These are phyloP conservation scores for Russula griseocarnosa DNA, from an alignment of 768 basidiomycete genomes.

Conservation along the genomic window DNA sequence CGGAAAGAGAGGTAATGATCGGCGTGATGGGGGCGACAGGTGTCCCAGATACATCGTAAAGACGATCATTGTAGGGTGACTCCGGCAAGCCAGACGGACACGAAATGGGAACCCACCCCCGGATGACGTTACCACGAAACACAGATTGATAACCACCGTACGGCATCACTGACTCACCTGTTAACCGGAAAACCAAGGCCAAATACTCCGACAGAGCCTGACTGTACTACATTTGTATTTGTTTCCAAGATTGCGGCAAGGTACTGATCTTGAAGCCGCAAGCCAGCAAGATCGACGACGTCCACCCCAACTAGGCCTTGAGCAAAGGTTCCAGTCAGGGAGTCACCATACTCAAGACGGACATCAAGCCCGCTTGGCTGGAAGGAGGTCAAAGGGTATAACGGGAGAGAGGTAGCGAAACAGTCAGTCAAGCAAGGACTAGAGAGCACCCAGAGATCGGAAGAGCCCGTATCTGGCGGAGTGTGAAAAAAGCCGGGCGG, in stretches of 20 bases:
- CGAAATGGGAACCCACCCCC: background rate
- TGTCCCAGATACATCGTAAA: background rate
- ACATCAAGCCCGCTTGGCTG: conserved; percentile 45
- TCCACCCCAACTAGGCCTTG: conserved; percentile 61
- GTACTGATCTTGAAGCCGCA: conserved; percentile 49
- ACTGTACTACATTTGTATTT: conserved; percentile 56
- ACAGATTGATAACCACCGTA: background rate
- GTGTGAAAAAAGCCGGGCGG: background rate
- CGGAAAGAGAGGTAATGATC: no score
- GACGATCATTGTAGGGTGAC: background rate
- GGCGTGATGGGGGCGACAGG: no score
- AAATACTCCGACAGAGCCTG: conserved; percentile 61
- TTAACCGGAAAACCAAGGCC: conserved; percentile 73
- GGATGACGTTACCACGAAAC: background rate
- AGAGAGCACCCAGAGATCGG: conserved; percentile 72
- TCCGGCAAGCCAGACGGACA: background rate
- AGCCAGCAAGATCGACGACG: conserved; percentile 49
- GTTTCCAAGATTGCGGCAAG: conserved; percentile 68
- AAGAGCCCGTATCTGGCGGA: conserved; percentile 75
- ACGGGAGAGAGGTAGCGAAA: conserved; percentile 38
- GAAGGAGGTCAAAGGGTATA: conserved; percentile 52
- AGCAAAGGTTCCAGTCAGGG: conserved; percentile 64
- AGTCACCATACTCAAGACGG: conserved; percentile 64
- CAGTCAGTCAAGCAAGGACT: conserved; percentile 48
- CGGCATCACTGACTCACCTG: conserved; percentile 43